These are phyloP conservation scores for Fusarium torreyae DNA, from an alignment of 2,329 filamentous ascomycete species.

Conservation along the genomic window DNA sequence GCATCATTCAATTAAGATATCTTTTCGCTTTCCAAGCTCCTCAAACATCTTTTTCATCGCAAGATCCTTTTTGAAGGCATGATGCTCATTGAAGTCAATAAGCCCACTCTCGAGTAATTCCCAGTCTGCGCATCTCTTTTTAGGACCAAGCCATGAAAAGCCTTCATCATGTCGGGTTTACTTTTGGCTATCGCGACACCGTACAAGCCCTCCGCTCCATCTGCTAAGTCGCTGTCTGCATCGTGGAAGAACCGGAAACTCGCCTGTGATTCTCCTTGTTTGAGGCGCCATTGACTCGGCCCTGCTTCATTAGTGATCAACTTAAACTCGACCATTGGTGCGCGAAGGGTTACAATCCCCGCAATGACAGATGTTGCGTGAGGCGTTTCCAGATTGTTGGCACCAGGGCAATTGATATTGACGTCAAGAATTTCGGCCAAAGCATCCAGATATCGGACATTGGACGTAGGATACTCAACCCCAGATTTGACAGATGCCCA, in stretches of 20 bases:
- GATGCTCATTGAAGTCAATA: neutral
- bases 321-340: neutral
- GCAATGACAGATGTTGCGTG: neutral
- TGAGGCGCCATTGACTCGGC: neutral
- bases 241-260: neutral
- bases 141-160: neutral
- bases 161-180: neutral
- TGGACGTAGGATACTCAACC: neutral
- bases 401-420: neutral
- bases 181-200: neutral
- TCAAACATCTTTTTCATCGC: neutral
- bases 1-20: neutral
- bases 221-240: neutral
- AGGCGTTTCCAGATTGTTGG: neutral
- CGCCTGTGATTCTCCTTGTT: neutral
- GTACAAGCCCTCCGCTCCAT: neutral
- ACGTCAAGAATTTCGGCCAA: neutral
- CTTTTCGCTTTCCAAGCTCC: neutral
- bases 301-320: neutral
- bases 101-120: neutral
- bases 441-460: neutral
- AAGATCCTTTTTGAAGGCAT: neutral
- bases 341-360: neutral
- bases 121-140: neutral
- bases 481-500: neutral